phyloP scores from a whole-genome alignment of 1,139 yeast species.

The Scheffersomyces lignicola region DNA sequence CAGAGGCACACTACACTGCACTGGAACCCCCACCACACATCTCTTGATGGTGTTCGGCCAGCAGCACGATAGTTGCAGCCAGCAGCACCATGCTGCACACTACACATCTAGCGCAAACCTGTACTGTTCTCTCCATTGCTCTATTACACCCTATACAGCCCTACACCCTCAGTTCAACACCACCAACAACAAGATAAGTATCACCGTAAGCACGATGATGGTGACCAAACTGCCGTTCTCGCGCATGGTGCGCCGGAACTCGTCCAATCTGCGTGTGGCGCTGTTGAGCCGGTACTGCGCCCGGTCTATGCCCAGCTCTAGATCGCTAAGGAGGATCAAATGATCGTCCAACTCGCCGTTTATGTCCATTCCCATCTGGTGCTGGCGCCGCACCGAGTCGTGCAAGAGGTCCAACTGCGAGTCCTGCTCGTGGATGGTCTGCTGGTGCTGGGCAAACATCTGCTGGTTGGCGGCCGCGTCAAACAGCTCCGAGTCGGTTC shows the following conservation, averaged over 20 bases:
- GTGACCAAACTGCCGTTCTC: conserved; percentile 76
- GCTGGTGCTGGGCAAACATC: conserved; percentile 69
- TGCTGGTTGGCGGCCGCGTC: conserved; percentile 46
- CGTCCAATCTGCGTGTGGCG: conserved; percentile 55
- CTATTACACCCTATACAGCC: too few species aligned
- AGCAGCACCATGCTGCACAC: too few species aligned
- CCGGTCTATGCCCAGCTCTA: conserved; percentile 65
- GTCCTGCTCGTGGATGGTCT: conserved; percentile 63
- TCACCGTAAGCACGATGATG: conserved; percentile 60
- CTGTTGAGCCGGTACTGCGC: conserved; percentile 51
- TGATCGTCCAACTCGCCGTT: conserved; percentile 71
- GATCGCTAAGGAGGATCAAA: conserved; percentile 64
- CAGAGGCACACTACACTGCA: too few species aligned
- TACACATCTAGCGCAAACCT: too few species aligned
- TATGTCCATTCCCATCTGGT: conserved; percentile 62
- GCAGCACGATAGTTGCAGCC: too few species aligned
- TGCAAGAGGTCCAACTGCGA: conserved; percentile 57
- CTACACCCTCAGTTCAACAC: conserved; percentile 50
- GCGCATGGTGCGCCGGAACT: conserved; percentile 55
- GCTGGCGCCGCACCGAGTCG: conserved; percentile 62
- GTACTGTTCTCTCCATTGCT: too few species aligned
- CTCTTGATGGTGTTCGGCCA: too few species aligned
- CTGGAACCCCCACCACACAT: too few species aligned
- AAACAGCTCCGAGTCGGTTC: conserved; percentile 12
- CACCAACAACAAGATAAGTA: conserved; percentile 57